Evolutionary conservation across 441 rosid species (phyloP).

Genomic region (Metrosideros polymorpha): DNA sequence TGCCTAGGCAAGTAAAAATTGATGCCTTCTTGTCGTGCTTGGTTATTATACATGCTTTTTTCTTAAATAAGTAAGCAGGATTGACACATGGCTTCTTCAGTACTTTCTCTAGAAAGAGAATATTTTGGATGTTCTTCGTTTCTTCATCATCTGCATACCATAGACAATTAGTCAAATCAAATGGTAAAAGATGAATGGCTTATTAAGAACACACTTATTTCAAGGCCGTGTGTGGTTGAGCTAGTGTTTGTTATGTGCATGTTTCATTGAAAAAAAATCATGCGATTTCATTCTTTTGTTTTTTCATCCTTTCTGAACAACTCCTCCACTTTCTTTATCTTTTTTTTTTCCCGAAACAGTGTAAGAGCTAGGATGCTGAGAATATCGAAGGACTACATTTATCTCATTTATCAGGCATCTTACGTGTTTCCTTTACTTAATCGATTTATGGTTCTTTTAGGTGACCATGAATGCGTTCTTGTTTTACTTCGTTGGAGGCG

Average conservation of each 20-base stretch:
- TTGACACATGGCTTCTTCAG: not conserved
- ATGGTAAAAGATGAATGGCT: not conserved
- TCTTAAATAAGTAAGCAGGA: not conserved
- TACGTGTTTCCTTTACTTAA: not conserved
- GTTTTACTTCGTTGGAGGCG: not conserved
- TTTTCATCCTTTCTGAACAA: not conserved
- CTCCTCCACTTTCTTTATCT: not conserved
- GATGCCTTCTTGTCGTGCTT: not conserved
- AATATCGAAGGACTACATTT: not conserved
- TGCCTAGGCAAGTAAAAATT: not conserved
- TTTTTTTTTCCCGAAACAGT: not conserved
- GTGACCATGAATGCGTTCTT: not conserved
- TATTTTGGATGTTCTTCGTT: not conserved
- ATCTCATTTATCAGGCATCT: not conserved
- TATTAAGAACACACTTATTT: not conserved
- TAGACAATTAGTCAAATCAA: not conserved
- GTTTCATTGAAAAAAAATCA: not conserved
- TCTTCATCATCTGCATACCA: not conserved
- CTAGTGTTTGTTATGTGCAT: not conserved
- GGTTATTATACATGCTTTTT: not conserved
- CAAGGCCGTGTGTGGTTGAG: not conserved
- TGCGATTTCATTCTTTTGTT: not conserved
- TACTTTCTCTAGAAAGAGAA: not conserved
- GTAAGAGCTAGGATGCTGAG: not conserved
- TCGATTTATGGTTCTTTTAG: not conserved